Evolutionary conservation across 768 basidiomycete species (phyloP), one percentile per base, ranked within the genome.

Genomic region (Trametes villosa): DNA sequence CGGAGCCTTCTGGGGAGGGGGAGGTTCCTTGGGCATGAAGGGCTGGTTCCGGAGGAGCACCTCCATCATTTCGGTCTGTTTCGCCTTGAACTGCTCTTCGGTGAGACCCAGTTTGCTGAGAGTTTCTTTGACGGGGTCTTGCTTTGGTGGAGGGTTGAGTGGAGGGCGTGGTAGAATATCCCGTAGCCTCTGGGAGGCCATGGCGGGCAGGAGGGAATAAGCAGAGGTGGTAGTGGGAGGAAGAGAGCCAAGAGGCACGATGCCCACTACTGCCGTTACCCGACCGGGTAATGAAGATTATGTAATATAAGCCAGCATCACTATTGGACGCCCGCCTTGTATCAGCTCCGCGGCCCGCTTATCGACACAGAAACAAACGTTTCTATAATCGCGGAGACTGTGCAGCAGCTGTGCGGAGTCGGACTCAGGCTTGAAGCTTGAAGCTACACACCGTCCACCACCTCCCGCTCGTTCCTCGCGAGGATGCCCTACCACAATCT

Each of bases 401-500:
- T n/a, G 30, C 24, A 20, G 53, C 27, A 31, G 56, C 56, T 49
- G 56, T 57, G 56, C 47, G 47, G 22, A 34, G 33, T 26, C 51
- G n/a, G 53, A 30, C 24, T 15, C 26, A 36, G 24, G 45, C 56
- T 31, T 20, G 20, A 15, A 22, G 31, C 27, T 18, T n/a, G 34
- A 46, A 44, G 53, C 41, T 18, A 51, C 34, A 22, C 45, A 53
- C 51, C 53, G 60, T 64, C 53, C 51, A 57, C 57, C 41, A 48
- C 46, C 13, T 34, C 50, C 50, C 56, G 44, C 44, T 36, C 33
- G 63, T 53, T 53, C 44, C 40, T 50, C 59, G 41, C 61, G 58
- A 63, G 62, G 56, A 92, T 92, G 90, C 87, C 88, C 63, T 89
- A 91, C 71, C 86, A 91, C 69, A 94, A 94, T 79, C 84, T 94